These are phyloP conservation scores for Leishmania tropica DNA, from an alignment of 208 protist genomes.

Conservation along the genomic window DNA sequence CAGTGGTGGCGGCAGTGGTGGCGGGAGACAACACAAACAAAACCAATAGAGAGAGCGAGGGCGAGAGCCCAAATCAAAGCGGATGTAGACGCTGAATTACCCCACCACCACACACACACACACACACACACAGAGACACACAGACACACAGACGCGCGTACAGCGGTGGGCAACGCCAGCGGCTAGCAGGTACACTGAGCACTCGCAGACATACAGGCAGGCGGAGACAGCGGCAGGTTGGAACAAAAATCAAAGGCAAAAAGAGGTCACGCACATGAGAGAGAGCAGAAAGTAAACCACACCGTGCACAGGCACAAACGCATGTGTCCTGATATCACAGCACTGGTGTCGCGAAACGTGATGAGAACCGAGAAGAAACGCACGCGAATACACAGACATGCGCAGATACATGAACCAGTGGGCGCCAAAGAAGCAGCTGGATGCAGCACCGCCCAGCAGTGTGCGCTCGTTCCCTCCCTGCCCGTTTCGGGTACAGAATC, in stretches of 20 bases:
- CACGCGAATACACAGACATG: neutral
- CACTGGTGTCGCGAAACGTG: neutral
- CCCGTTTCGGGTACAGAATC: neutral
- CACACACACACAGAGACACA: neutral
- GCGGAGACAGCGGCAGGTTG: neutral
- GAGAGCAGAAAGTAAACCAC: neutral
- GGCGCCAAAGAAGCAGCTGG: neutral
- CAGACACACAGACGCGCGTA: neutral
- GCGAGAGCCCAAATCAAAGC: neutral
- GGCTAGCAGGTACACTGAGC: neutral
- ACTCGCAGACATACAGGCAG: neutral
- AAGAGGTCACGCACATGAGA: neutral
- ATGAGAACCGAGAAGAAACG: neutral
- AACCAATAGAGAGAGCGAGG: neutral
- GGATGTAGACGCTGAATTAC: neutral
- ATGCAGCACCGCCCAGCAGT: neutral
- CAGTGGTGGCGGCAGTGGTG: too few relatives aligned
- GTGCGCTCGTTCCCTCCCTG: neutral
- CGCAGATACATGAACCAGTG: neutral
- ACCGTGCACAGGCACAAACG: neutral
- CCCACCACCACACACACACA: neutral
- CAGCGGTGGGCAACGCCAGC: neutral
- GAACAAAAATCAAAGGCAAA: neutral
- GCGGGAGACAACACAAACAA: neutral
- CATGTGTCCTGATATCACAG: neutral